Base-by-base conservation (phyloP, 2,329 filamentous ascomycete genomes). In the Neonectria faginata region DNA sequence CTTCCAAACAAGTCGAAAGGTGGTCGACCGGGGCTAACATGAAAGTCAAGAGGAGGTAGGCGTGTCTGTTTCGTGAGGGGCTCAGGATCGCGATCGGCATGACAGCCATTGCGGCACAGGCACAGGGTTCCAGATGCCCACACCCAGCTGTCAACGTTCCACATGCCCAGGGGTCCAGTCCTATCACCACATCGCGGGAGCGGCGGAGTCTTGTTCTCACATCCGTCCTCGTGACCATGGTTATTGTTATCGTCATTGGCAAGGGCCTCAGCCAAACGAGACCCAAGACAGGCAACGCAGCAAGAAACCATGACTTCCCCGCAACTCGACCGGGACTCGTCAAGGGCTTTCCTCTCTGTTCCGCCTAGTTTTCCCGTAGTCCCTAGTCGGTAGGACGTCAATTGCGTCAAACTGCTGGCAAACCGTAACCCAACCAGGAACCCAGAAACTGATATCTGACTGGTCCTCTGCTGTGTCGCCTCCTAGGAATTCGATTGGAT, bases 401-500 rank as follows among this genome's bases (percentile, higher is more conserved):
- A 58, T 70, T 63, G 63, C 57, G 62, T 67, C 61, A 50, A 71
- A 57, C 60, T 25, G 51, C 51, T 64, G 59, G 57, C 47, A 66
- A 52, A 51, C 42, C 47, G 59, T 64, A 60, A 59, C 58, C 56
- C 51, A 57, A 64, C 62, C 60, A 60, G 69, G 57, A 42, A 42
- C n/a, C n/a, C 57, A 61, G 55, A 73, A 73, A 70, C 65, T 74
- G 72, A 74, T 67, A 73, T 70, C 56, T 74, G 70, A 73, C 67
- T 57, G 54, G 33, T 62, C 55, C 41, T 64, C 53, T 31, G 62
- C 58, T 60, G 53, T 39, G 61, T 50, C 31, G 56, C 62, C 57
- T 42, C 25, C 42, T n/a, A 22, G 29, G 10, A 31, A 22, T 25
- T 25, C 66, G 64, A 72, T 67, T 74, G 65, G 69, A 60, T 57